Conservation (phyloP, 495 filamentous ascomycete species). For the Daldinia childiae region DNA sequence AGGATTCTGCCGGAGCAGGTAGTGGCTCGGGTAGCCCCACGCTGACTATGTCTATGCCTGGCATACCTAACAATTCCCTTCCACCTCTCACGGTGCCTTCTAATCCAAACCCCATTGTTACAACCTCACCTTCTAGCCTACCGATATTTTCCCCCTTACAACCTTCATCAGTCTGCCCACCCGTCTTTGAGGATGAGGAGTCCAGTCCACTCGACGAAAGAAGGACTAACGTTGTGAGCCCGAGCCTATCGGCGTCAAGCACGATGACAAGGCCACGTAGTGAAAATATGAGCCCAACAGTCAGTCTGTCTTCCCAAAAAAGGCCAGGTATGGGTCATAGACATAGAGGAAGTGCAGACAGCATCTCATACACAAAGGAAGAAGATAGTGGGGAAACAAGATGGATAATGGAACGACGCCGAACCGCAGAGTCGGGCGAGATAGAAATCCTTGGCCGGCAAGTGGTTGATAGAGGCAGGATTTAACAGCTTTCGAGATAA, state of each 20-base stretch:
- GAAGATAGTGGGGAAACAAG: constrained; percentile 58
- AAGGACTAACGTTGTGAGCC: constrained; percentile 4
- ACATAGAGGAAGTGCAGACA: constrained; percentile 62
- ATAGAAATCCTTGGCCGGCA: constrained; percentile 52
- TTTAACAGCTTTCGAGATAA: constrained; percentile 28
- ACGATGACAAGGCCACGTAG: constrained; percentile 26
- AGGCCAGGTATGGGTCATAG: constrained; percentile 54
- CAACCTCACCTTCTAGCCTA: constrained; percentile 23
- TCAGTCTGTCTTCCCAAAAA: constrained; percentile 31
- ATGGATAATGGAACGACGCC: constrained; percentile 67
- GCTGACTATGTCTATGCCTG: constrained; percentile 47
- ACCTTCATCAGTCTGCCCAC: constrained; percentile 46
- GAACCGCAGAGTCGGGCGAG: constrained; percentile 62
- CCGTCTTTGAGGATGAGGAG: constrained; percentile 54
- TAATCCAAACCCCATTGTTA: constrained; percentile 26
- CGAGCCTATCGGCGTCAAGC: constrained; percentile 17
- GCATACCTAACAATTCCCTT: constrained; percentile 35
- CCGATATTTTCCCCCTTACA: constrained; percentile 43
- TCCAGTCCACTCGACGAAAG: constrained; percentile 26
- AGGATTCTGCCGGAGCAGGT: constrained; percentile 50
- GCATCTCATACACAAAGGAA: constrained; percentile 66
- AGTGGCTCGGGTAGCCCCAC: constrained; percentile 54
- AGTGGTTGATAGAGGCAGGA: constrained; percentile 40
- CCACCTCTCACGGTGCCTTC: constrained; percentile 36
- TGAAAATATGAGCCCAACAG: constrained; percentile 30